A percentile compares a stretch with the other conserved stretches of the same genome.
Evolutionary conservation across 805 yeast genomes (phyloP).

Genomic region (Danielozyma ontarioensis): DNA sequence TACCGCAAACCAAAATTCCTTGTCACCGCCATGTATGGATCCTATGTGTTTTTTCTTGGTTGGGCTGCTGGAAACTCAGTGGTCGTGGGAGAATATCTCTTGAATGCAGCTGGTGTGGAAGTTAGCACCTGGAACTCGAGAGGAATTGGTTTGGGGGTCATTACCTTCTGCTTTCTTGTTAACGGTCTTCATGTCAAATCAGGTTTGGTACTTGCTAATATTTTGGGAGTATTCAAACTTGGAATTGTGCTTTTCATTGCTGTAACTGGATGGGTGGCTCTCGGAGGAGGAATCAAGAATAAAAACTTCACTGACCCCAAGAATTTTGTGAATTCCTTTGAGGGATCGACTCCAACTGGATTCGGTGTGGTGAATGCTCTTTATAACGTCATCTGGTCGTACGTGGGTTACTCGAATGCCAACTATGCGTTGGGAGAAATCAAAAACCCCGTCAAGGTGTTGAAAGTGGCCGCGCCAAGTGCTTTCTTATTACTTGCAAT

Average conservation of each 20-base stretch:
- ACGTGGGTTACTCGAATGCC: constrained; percentile 77
- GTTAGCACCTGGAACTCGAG: constrained; percentile 72
- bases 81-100: constrained; percentile 72
- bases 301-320: constrained; percentile 47
- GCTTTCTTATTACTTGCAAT: constrained; percentile 59
- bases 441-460: constrained; percentile 64
- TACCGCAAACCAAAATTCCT: constrained; percentile 65
- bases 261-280: constrained; percentile 78
- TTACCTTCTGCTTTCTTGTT: constrained; percentile 63
- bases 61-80: constrained; percentile 86
- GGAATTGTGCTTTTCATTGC: constrained; percentile 66
- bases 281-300: constrained; percentile 62
- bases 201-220: constrained; percentile 60
- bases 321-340: constrained; percentile 56
- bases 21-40: constrained; percentile 56
- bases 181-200: constrained; percentile 57
- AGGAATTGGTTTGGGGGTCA: constrained; percentile 70
- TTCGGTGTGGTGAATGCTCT: constrained; percentile 70
- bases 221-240: constrained; percentile 68
- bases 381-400: constrained; percentile 82
- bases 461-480: constrained; percentile 68
- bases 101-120: constrained; percentile 67
- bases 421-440: constrained; percentile 80
- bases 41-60: constrained; percentile 70
- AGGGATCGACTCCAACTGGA: constrained; percentile 51